Evolutionary conservation across 192 early-diverging fungal genomes (phyloP), one percentile per base, ranked within the genome.

Genomic region (Mortierella antarctica): DNA sequence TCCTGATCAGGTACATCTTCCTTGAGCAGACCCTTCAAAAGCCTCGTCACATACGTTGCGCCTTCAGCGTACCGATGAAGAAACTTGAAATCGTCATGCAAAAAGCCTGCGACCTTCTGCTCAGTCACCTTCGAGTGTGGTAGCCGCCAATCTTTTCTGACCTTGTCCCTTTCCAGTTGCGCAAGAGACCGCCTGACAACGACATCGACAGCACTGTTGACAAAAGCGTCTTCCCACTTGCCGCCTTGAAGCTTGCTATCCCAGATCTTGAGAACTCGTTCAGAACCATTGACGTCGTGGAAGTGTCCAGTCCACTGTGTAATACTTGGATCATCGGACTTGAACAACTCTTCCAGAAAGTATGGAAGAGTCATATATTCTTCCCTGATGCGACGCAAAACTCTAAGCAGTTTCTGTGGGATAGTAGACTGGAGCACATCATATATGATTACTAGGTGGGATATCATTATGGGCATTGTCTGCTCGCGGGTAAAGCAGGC

Each of bases 281-380:
- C 67, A 50, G 67, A 18, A 44, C 67, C 67, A 48, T 70, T 41
- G 56, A 15, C 44, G 0, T 70, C 57, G 40, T 70, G 40, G 48
- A 59, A 70, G 1, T 20, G 17, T 39, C 57, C 67, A 70, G 67
- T 60, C 67, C 67, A 60, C n/a, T 60, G 57, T 44, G 67, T 41
- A 18, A 70, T 41, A 18, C 13, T 6, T 60, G 57, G 31, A 51
- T 70, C 67, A 0, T 61, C 57, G 15, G 67, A 58, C 55, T 59
- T 42, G 67, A 69, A 69, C 15, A 69, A 50, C 7, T 48, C 67
- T 50, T 69, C 67, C 67, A 69, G 42, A 69, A 69, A 69, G 46
- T 0, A 59, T 0, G 67, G 67, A 42, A 69, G 67, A 20, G 67
- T 59, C 67, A 69, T 69, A 59, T 51, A 6, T 51, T 69, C 67